Base-by-base conservation (phyloP, 1,284 basidiomycete genomes). In the Ceratobasidium sp. region DNA sequence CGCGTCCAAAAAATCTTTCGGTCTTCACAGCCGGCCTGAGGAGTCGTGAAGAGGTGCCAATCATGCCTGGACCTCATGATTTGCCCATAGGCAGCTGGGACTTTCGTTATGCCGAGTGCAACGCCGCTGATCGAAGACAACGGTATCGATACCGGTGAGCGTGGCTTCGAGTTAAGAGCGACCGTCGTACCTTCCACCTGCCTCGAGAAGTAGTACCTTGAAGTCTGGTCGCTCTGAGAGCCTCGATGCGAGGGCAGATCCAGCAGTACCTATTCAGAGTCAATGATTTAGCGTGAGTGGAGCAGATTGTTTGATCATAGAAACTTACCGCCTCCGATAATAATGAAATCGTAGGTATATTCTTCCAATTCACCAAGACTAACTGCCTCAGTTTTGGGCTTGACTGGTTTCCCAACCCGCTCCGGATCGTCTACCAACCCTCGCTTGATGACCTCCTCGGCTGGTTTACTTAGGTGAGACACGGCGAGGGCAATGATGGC, bases 1-100 rank as follows among this genome's bases (percentile, higher is more conserved):
- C 88, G 79, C 0, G 88, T 87, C 86, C 87, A 90, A 69, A 81
- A 87, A 40, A 80, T 79, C 52, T 76, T 77, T 72, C 79, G 79
- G 22, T 80, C 79, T 45, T 77, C 78, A 0, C 85, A 86, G 73
- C 81, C 76, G 1, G 72, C 69, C 73, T 89, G 88, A 0, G 85
- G 82, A 32, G 83, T 83, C 0, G 89, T 90, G 69, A 78, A 79
- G 15, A 89, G 70, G 17, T 80, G 75, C 73, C 84, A 88, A 35
- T 84, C 84, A 75, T 84, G 80, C 15, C 78, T 73, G 5, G 76
- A 72, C 55, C 78, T 76, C 73, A 85, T 84, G 31, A 88, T 75
- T 20, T 54, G 43, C 13, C 50, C 57, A 56, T 64, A 53, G 35
- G 69, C 56, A 27, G 50, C 50, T 7, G 69, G 52, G n/a, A 69